Conservation (phyloP, 129 eudicot genomes). For the Escallonia herrerae region DNA sequence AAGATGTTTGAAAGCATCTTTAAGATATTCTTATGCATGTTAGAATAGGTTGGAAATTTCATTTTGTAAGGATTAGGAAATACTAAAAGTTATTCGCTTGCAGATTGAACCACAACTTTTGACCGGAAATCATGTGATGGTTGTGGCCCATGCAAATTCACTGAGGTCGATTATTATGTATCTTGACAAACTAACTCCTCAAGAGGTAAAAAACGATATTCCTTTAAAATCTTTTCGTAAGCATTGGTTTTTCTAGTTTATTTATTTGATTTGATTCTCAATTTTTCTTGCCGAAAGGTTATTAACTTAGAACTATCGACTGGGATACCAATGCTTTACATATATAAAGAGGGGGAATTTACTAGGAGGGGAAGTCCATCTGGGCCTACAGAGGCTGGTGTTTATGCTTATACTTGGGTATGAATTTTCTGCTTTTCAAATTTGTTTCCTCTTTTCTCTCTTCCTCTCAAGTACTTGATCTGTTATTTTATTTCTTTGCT, state of each 20-base stretch:
- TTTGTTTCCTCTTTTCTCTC: neutral
- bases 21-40: too few relatives aligned
- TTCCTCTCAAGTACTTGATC: neutral
- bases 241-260: neutral
- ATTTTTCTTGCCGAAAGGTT: slow-evolving; percentile 39
- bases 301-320: slow-evolving; percentile 77
- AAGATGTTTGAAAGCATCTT: neutral
- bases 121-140: slow-evolving; percentile 74
- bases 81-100: slow-evolving; percentile 7
- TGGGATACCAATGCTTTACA: slow-evolving; percentile 88
- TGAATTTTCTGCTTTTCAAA: neutral
- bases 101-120: slow-evolving; percentile 81
- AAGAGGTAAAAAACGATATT: slow-evolving; percentile 45
- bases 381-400: slow-evolving; percentile 65
- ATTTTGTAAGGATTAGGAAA: neutral
- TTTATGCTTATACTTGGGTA: slow-evolving; percentile 78
- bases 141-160: slow-evolving; percentile 91
- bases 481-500: neutral
- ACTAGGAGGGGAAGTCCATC: slow-evolving; percentile 79
- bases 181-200: slow-evolving; percentile 73
- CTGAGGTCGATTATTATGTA: slow-evolving; percentile 82
- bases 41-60: too few relatives aligned
- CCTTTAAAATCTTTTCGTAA: neutral
- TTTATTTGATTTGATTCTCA: neutral
- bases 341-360: slow-evolving; percentile 53